Evolutionary conservation across 805 yeast species (phyloP), one percentile per base, ranked within the genome.

Genomic region (Starmerella sp.): DNA sequence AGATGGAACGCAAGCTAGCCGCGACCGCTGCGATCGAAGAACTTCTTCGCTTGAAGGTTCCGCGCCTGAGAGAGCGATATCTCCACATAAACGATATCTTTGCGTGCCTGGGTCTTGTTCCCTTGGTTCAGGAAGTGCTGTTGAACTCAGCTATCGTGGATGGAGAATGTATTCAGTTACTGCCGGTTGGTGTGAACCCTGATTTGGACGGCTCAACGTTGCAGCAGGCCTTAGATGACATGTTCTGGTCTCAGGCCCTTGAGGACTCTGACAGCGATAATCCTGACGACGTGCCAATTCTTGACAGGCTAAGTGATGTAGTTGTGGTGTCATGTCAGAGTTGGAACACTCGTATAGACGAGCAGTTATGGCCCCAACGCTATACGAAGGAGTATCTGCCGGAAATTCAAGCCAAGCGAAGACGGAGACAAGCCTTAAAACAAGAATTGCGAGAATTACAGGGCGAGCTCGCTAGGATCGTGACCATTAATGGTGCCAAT

Each of bases 321-420:
- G 30, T 57, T 13, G 50, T 57, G 2, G 35, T 57, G 1, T 41
- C 52, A 8, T 51, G 54, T 42, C 43, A 35, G 14, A 48, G 49
- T 17, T 11, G 38, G 31, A 38, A 32, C 8, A 42, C 56, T 32
- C 34, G 10, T 14, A 4, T 56, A 3, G 46, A 36, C 13, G 34
- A 48, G 13, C 36, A 44, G 15, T 28, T 58, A 5, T 48, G 52
- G 51, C 59, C 58, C 5, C 56, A 54, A 32, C 39, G 57, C 15
- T 58, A 58, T 22, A 48, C 42, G 1, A 7, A 11, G 4, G 32
- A 31, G 38, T 29, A 5, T 32, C n/a, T 39, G 17, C 42, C 43
- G 11, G 35, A 15, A 7, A 45, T 57, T 39, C 29, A 54, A 46
- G 43, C 43, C 9, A 15, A 31, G 14, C 29, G 43, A 29, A 44